These are phyloP conservation scores for Paramyrothecium roridum DNA, from an alignment of 2,329 filamentous ascomycete species.

Conservation along the genomic window DNA sequence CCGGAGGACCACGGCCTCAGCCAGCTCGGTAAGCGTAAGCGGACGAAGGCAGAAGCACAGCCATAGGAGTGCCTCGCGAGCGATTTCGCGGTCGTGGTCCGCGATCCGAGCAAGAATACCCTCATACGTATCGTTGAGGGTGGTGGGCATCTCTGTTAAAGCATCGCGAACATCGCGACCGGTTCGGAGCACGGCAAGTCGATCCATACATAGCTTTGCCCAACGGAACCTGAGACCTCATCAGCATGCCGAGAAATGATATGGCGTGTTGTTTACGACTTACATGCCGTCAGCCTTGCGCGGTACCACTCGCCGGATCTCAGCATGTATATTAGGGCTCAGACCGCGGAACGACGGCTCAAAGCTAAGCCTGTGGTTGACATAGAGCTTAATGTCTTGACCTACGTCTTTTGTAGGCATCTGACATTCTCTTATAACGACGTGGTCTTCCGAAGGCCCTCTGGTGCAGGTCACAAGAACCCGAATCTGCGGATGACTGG, in stretches of 20 bases:
- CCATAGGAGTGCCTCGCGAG: slow-evolving; percentile 19
- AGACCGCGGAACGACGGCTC: slow-evolving; percentile 13
- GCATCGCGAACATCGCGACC: slow-evolving; percentile 15
- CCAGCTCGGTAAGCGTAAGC: slow-evolving; percentile 16
- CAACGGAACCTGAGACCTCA: slow-evolving; percentile 18
- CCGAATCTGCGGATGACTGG: slow-evolving; percentile 9
- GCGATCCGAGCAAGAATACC: slow-evolving; percentile 17
- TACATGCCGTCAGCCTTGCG: slow-evolving; percentile 18
- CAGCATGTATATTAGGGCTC: slow-evolving; percentile 12
- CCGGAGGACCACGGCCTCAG: slow-evolving; percentile 21
- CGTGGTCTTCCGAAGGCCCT: slow-evolving; percentile 4
- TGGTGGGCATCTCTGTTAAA: slow-evolving; percentile 15
- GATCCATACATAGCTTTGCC: slow-evolving; percentile 23
- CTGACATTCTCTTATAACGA: slow-evolving; percentile 6
- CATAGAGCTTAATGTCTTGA: slow-evolving; percentile 17
- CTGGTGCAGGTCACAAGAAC: slow-evolving; percentile 16
- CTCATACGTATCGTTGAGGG: slow-evolving; percentile 17
- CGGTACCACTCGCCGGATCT: slow-evolving; percentile 15
- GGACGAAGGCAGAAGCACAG: slow-evolving; percentile 21
- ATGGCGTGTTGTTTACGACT: not conserved
- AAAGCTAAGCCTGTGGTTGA: slow-evolving; percentile 10
- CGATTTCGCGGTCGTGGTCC: slow-evolving; percentile 15
- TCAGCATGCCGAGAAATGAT: not conserved
- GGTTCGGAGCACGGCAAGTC: slow-evolving; percentile 14
- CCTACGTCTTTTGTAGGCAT: slow-evolving; percentile 14